Base-by-base conservation (phyloP, 1,284 basidiomycete genomes). In the Mycena citricolor region DNA sequence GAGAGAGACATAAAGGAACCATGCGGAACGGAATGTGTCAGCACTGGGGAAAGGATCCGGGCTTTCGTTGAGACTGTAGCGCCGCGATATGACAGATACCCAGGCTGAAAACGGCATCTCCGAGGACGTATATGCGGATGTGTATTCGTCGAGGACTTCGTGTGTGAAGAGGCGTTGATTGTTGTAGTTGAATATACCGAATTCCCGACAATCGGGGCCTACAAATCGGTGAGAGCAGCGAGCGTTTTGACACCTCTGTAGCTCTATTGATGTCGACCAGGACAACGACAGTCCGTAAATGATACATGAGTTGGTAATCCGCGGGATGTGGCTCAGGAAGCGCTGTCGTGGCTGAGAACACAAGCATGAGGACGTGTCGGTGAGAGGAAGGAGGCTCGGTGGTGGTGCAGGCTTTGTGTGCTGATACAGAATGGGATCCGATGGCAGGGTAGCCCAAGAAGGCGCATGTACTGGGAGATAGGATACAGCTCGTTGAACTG, bases 111-210 rank as follows among this genome's bases (percentile, higher is more conserved):
- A 65, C 12, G 59, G 62, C 0, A 56, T 63, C 30, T 63, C 58
- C 0, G 63, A 63, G 12, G 57, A 39, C 0, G 55, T 60, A 29
- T 47, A 62, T 5, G 53, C 41, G 1, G 52, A 53, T 0, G 58
- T 64, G 33, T 62, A 64, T 12, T 62, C 56, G 16, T 64, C 55
- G 1, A 65, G 52, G 1, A 65, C 51, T 19, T 60, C 57, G 29
- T 63, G 63, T 2, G 59, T 38, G 34, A 61, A 58, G 2, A 62
- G 29, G 8, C 47, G 22, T 12, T 30, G 21, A 37, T 64, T 65
- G 35, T 65, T 64, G 17, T 47, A 55, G 42, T 65, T 64, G 46
- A 64, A 62, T 2, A 63, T 20, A 1, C 59, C 57, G 2, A 48
- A 25, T 5, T 57, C 38, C 7, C 44, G 29, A 8, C 50, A 44